Base-by-base conservation (phyloP, 495 filamentous ascomycete genomes). In the Penicillium roqueforti region DNA sequence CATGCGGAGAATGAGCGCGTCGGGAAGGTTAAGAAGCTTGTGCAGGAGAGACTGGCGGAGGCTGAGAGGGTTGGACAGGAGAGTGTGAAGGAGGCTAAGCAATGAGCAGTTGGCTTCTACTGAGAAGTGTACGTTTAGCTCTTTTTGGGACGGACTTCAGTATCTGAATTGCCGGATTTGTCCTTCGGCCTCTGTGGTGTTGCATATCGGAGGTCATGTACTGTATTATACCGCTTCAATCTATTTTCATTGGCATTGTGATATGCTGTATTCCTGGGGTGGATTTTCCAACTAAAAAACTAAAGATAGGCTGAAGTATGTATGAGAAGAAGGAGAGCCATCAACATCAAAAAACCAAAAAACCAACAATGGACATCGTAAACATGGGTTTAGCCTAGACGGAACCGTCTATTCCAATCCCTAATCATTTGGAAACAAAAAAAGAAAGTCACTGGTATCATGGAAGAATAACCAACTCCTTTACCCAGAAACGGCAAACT, bases 401-500 rank as follows among this genome's bases (percentile, higher is more conserved):
- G 16, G 22, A 26, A 11, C 20, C 32, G 41, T 32, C 41, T 43
- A 45, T 29, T 36, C 39, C 37, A 58, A 56, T 56, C 28, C 46
- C 36, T 55, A 48, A 61, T 56, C 48, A 57, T 36, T 56, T 45
- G 63, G 37, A 61, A 58, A 63, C 47, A 57, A 42, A 56, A 29
- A n/a, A 56, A 65, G 55, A 55, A 60, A 57, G 57, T 60, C 28
- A 63, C 57, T 61, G 63, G 60, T 66, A 66, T 66, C 63, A 66
- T 38, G 53, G 54, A 63, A 63, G 54, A 63, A 58, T 60, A 61
- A 61, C 55, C 57, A 66, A 66, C 63, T 66, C 62, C 62, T 66
- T 60, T 54, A 47, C 47, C 59, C 54, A 57, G 52, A 65, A 62
- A 60, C 32, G 54, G 56, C 50, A 34, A 57, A 58, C 22, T 37